Percentiles rank a stretch among this genome's conserved stretches.
Evolutionary conservation across 768 basidiomycete genomes (phyloP).

Genomic region (Pleurotus pulmonarius): DNA sequence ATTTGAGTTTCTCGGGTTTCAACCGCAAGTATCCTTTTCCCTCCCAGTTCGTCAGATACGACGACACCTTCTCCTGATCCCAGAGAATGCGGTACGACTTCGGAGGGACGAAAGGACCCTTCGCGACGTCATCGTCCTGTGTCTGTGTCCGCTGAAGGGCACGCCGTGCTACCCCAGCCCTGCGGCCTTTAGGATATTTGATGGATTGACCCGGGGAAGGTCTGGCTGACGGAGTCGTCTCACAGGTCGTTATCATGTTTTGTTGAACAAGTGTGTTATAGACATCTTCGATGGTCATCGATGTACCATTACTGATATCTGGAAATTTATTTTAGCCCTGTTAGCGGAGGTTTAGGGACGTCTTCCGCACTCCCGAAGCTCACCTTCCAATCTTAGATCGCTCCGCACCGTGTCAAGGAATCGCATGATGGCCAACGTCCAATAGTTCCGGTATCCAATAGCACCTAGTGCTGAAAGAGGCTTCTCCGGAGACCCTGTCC

Average conservation of each 20-base stretch:
- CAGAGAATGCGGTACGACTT: slow-evolving; percentile 73
- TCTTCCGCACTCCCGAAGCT: slow-evolving; percentile 16
- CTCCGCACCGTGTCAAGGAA: slow-evolving; percentile 61
- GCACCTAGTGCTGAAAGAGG: slow-evolving; percentile 91
- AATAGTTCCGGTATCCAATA: slow-evolving; percentile 93
- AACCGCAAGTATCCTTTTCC: slow-evolving; percentile 74
- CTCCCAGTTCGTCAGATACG: slow-evolving; percentile 68
- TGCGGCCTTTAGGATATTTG: slow-evolving; percentile 66
- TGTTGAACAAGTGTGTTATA: slow-evolving; percentile 69
- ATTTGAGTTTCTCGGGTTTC: slow-evolving; percentile 83
- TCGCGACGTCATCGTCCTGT: slow-evolving; percentile 34
- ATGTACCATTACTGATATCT: slow-evolving; percentile 85
- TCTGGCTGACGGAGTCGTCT: slow-evolving; percentile 45
- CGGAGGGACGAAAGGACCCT: slow-evolving; percentile 58
- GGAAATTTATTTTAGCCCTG: background rate
- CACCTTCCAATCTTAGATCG: slow-evolving; percentile 73
- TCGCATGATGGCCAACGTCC: slow-evolving; percentile 85
- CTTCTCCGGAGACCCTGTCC: slow-evolving; percentile 91
- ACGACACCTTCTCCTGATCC: slow-evolving; percentile 62
- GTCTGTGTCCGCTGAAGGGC: slow-evolving; percentile 61
- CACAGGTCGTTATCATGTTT: slow-evolving; percentile 65
- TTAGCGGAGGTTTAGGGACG: background rate
- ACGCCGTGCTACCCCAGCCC: slow-evolving; percentile 60
- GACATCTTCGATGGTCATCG: slow-evolving; percentile 90
- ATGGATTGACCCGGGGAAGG: slow-evolving; percentile 79